Conservation (phyloP, 2,329 filamentous ascomycete genomes). For the Coniochaeta ligniaria region DNA sequence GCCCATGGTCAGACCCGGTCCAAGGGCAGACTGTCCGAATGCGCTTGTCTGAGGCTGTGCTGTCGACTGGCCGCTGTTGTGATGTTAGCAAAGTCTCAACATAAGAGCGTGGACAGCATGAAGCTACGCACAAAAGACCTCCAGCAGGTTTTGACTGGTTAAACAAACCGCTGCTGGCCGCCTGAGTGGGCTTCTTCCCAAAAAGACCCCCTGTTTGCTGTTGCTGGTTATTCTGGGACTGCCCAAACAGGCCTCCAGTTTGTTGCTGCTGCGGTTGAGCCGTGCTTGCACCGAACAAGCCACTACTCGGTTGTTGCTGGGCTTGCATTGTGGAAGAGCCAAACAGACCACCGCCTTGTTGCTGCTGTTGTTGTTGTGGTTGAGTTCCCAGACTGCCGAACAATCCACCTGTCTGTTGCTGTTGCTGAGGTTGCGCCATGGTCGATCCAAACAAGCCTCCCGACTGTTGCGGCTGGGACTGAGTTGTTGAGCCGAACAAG, state of each 20-base stretch:
- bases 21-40: slow-evolving; percentile 8
- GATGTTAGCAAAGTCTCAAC: neutral
- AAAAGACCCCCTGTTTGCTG: slow-evolving; percentile 13
- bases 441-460: slow-evolving; percentile 24
- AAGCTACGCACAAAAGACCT: slow-evolving; percentile 16
- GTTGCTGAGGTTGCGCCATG: slow-evolving; percentile 12
- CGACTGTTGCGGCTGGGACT: slow-evolving; percentile 17
- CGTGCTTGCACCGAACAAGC: neutral
- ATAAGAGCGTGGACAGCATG: neutral
- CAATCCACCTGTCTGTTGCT: slow-evolving; percentile 11
- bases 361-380: slow-evolving; percentile 7
- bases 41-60: slow-evolving; percentile 10
- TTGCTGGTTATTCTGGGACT: slow-evolving; percentile 5
- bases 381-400: slow-evolving; percentile 14
- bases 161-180: slow-evolving; percentile 26
- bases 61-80: slow-evolving; percentile 8
- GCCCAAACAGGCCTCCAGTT: slow-evolving; percentile 23
- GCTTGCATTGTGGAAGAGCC: slow-evolving; percentile 8
- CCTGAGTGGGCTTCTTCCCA: slow-evolving; percentile 11
- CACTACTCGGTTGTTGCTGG: slow-evolving; percentile 12
- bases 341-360: slow-evolving; percentile 12
- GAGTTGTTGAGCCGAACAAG: slow-evolving; percentile 21
- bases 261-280: slow-evolving; percentile 4
- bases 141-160: slow-evolving; percentile 14
- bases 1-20: slow-evolving; percentile 36